Percentiles rank a stretch among this genome's conserved stretches.
These are phyloP conservation scores for Tillandsia fasciculata DNA, from an alignment of 176 grass and related monocot species.

Conservation along the genomic window DNA sequence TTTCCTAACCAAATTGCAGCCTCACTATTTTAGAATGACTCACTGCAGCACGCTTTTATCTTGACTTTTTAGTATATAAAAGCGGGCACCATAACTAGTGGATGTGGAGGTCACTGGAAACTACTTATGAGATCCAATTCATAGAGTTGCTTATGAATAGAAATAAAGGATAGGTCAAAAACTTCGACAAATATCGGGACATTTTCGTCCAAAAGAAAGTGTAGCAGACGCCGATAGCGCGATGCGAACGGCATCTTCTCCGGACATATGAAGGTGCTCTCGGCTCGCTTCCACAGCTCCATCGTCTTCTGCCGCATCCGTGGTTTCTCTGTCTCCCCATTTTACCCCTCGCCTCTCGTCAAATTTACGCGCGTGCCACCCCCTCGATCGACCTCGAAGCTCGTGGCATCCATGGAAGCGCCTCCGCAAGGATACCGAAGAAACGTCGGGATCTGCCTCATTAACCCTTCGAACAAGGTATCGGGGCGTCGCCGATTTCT, in stretches of 20 bases:
- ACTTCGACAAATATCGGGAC: not conserved
- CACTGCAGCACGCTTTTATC: too few relatives aligned
- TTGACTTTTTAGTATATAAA: too few relatives aligned
- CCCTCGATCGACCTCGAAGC: not conserved
- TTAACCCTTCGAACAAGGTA: conserved; percentile 69
- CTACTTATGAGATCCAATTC: too few relatives aligned
- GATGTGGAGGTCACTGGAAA: too few relatives aligned
- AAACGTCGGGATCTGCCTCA: conserved; percentile 93
- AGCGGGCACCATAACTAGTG: too few relatives aligned
- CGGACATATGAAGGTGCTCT: not conserved
- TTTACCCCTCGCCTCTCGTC: not conserved
- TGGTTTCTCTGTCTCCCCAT: not conserved
- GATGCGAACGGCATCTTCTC: not conserved
- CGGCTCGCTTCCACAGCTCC: not conserved
- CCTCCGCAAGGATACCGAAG: conserved; percentile 64
- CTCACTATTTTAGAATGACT: too few relatives aligned
- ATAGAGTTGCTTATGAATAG: too few relatives aligned
- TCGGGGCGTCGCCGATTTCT: not conserved
- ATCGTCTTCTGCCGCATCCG: not conserved
- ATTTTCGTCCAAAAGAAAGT: not conserved
- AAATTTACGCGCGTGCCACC: not conserved
- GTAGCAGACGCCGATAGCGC: not conserved
- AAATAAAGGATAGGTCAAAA: not conserved
- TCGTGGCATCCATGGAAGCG: conserved; percentile 53
- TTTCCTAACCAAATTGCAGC: too few relatives aligned